Evolutionary conservation across 768 basidiomycete species (phyloP), one percentile per base, ranked within the genome.

Genomic region (Boletus sensibilis): DNA sequence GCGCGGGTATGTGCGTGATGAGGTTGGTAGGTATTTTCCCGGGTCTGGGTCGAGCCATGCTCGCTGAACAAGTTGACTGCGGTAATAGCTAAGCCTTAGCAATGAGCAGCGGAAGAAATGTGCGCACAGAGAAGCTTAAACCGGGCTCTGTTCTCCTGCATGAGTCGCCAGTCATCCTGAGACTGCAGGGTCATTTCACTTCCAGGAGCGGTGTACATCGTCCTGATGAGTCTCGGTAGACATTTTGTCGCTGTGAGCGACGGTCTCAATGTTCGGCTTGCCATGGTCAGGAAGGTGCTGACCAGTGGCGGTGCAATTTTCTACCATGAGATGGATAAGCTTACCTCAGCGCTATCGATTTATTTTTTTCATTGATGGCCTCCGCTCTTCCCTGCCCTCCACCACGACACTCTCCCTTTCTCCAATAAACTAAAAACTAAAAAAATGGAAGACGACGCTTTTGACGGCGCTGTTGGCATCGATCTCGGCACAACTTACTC

Each of bases 401-500:
- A 68, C 69, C 74, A 71, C 71, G 65, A 72, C 71, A 63, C 55
- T 62, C 55, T 60, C 60, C 65, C 46, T 18, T 62, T 68, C 63
- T 37, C 40, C 48, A 65, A 74, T 77, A 57, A 52, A 21, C 44
- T 10, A 67, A 73, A 77, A 56, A 45, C 46, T 39, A 77, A 87
- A 79, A 29, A 82, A 81, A 88, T 90, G 86, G 92, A 94, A 74
- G 93, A 95, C 79, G 74, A 87, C 71, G 55, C 68, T 50, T 98
- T 90, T 77, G 93, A 96, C 71, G 95, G 95, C 74, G 95, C 95
- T 73, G 82, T 98, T 78, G 95, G 95, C 76, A 95, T 95, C 74
- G 94, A 94, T 82, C 87, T 92, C 67, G 94, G 95, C 67, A 97
- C 95, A 61, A 98, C 95, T 65, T 98, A 98, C 86, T 92, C 92